phyloP scores from a whole-genome alignment of 129 eudicot genomes.

The Lactuca sativa region DNA sequence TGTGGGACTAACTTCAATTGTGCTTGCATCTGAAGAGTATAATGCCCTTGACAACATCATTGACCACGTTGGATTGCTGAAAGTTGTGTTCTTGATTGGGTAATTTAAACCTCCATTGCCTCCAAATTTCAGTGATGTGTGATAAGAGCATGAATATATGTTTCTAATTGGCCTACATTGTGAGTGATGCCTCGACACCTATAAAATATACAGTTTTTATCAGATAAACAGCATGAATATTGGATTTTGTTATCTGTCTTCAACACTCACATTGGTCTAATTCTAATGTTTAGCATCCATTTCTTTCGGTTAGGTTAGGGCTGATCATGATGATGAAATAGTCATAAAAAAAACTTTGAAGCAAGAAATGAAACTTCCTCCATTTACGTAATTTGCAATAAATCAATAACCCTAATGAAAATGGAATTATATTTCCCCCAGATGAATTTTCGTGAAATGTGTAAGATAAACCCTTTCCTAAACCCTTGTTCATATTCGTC shows the following conservation, averaged over 20 bases:
- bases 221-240: background rate
- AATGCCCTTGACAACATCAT: constrained; percentile 43
- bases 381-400: background rate
- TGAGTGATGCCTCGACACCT: constrained; percentile 28
- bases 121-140: constrained; percentile 18
- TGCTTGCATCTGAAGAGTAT: constrained; percentile 48
- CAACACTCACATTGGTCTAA: background rate
- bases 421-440: background rate
- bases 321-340: background rate
- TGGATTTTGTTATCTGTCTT: background rate
- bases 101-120: constrained; percentile 26
- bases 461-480: constrained; percentile 26
- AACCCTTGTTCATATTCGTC: constrained; percentile 4
- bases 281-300: background rate
- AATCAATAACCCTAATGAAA: background rate
- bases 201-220: background rate
- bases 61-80: constrained; percentile 19
- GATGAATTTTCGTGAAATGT: background rate
- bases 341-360: background rate
- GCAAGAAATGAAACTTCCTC: constrained; percentile 5
- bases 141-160: constrained; percentile 25
- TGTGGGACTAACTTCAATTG: constrained; percentile 34
- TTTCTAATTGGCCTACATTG: constrained; percentile 14
- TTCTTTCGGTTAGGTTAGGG: background rate
- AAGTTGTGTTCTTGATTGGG: constrained; percentile 11